Percentiles rank a stretch among this genome's conserved stretches.
Evolutionary conservation across 306 rosid species (phyloP).

Genomic region (Vigna angularis): DNA sequence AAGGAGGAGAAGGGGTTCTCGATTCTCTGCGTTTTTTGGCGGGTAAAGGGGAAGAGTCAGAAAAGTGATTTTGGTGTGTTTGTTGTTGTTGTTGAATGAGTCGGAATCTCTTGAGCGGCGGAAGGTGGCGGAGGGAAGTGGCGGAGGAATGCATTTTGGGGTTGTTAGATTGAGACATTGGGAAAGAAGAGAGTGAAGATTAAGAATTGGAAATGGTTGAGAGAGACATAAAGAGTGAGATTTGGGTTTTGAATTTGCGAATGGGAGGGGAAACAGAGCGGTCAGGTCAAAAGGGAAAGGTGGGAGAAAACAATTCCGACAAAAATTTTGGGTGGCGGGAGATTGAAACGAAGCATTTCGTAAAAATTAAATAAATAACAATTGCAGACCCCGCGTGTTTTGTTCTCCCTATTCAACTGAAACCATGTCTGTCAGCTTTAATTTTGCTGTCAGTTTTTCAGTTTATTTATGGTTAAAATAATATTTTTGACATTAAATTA

Average conservation of each 20-base stretch:
- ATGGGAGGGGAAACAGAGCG: not conserved
- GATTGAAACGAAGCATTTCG: not conserved
- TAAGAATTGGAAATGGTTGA: not conserved
- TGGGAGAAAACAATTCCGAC: not conserved
- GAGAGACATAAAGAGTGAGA: not conserved
- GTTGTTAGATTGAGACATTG: not conserved
- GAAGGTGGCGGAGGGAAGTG: slow-evolving; percentile 52
- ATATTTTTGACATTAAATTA: no score
- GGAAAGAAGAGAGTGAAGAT: not conserved
- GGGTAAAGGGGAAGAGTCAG: slow-evolving; percentile 49
- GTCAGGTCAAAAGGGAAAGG: not conserved
- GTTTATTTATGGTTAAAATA: no score
- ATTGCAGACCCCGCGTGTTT: no score
- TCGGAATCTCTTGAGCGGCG: slow-evolving; percentile 74
- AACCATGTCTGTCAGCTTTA: no score
- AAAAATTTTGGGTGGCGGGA: not conserved
- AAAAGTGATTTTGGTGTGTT: not conserved
- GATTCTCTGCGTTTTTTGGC: slow-evolving; percentile 79
- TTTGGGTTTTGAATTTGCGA: not conserved
- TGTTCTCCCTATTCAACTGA: no score
- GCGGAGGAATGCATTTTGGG: slow-evolving; percentile 56
- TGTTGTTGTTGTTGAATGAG: slow-evolving; percentile 59
- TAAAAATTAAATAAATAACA: no score
- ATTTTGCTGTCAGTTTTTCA: no score
- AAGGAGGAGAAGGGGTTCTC: slow-evolving; percentile 37